Base-by-base conservation (phyloP, 768 basidiomycete genomes). In the Mycena olivaceomarginata region DNA sequence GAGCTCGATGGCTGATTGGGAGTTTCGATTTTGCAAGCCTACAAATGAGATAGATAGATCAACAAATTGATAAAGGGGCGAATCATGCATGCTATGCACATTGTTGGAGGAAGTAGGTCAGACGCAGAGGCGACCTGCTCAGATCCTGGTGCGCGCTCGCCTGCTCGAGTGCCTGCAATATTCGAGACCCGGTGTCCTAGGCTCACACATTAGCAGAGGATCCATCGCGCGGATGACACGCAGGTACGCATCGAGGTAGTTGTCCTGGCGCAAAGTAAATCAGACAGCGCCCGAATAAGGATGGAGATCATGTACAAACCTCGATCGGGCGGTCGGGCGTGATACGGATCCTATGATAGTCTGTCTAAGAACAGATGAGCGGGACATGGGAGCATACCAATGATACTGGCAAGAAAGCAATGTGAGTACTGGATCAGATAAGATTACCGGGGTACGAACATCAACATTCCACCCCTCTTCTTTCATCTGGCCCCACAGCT, bases 161-260 rank as follows among this genome's bases (percentile, higher is more conserved):
- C 31, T 31, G 31, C 31, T 31, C 31, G 31, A 31, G 31, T 31
- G 31, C 31, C 31, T 31, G 31, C 31, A 31, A 31, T 31, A 31
- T 31, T 31, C 31, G 1, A 31, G 31, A 31, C 31, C 3, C 31
- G 31, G 31, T 31, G 31, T 31, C 31, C 31, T 31, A 31, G 31
- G 31, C 3, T 31, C 31, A 31, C 31, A 3, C 31, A 31, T 31
- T 31, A 31, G 88, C 5, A 94, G 86, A 2, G 98, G 98, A 80
- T 98, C 96, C 0, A 94, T 92, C 51, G 90, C 85, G 77, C 93
- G 92, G 74, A 99, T 94, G 45, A 98, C 93, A 4, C 89, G 90
- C 22, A 98, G 88, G 83, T 99, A 99, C 0, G 96, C 95, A 84
- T 99, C 98, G 20, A 99, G 92, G 84, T 99, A 99, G 82, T 98